Conservation (phyloP, 768 basidiomycete genomes). For the Kwoniella sp. region DNA sequence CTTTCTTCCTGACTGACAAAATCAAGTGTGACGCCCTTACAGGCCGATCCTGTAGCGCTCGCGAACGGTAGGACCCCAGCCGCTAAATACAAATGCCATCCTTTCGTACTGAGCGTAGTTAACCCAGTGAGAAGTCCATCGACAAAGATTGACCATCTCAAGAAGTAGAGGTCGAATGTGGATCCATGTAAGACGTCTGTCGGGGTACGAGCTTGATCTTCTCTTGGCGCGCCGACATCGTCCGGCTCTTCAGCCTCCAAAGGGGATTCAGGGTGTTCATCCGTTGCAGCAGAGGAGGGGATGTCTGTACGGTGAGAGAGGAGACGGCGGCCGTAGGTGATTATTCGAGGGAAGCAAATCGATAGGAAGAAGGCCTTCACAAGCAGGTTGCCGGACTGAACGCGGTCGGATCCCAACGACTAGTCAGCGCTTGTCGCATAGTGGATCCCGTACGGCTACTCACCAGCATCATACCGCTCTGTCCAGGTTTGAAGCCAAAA, state of each 20-base stretch:
- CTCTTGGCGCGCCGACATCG: constrained; percentile 19
- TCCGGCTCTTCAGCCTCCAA: constrained; percentile 31
- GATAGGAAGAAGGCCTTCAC: constrained; percentile 48
- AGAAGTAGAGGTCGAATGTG: constrained; percentile 52
- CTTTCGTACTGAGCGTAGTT: constrained; percentile 28
- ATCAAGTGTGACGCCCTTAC: constrained; percentile 54
- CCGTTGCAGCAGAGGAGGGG: constrained; percentile 3
- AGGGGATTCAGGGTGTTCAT: constrained; percentile 27
- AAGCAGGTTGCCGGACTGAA: constrained; percentile 27
- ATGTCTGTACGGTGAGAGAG: constrained; percentile 16
- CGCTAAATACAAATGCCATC: constrained; percentile 52
- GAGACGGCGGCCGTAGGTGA: constrained; percentile 33
- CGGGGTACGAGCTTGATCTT: constrained; percentile 24
- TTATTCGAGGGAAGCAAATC: constrained; percentile 39
- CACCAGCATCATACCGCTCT: constrained; percentile 39
- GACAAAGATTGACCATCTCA: constrained; percentile 47
- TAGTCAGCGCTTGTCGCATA: no score
- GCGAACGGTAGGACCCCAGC: constrained; percentile 52
- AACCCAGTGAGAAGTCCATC: constrained; percentile 48
- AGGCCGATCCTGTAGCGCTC: constrained; percentile 51
- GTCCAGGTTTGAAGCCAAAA: constrained; percentile 47
- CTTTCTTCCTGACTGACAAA: constrained; percentile 44
- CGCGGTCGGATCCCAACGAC: background rate
- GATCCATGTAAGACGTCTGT: constrained; percentile 42
- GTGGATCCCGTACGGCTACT: no score